Evolutionary conservation across 129 eudicot species (phyloP).

Genomic region (Tanacetum coccineum): DNA sequence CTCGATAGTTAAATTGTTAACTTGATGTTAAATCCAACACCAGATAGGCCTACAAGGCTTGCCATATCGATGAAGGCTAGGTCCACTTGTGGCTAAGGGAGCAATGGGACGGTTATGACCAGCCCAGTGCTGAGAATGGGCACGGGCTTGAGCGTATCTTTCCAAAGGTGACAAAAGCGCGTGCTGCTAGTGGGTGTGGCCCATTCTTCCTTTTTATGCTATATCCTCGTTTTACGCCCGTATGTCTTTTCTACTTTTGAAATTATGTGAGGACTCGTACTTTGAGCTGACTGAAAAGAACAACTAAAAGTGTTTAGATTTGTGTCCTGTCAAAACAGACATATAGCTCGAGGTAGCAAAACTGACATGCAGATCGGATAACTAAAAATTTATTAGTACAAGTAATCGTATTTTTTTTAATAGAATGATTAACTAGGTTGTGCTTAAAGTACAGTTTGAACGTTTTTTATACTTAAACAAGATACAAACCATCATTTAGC

Average conservation of each 20-base stretch:
- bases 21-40: too few species aligned
- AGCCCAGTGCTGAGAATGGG: too few species aligned
- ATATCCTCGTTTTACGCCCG: slow-evolving; percentile 71
- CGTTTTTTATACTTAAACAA: too few species aligned
- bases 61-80: slow-evolving; percentile 59
- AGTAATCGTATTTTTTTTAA: too few species aligned
- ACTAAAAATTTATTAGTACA: too few species aligned
- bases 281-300: slow-evolving; percentile 56
- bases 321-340: too few species aligned
- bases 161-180: slow-evolving; percentile 65
- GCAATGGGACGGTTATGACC: slow-evolving; percentile 47
- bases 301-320: not conserved
- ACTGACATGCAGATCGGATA: too few species aligned
- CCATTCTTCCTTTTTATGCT: slow-evolving; percentile 73
- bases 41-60: slow-evolving; percentile 71
- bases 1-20: too few species aligned
- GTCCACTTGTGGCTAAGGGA: slow-evolving; percentile 43
- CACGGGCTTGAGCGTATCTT: slow-evolving; percentile 59
- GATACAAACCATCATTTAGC: too few species aligned
- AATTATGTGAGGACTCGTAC: slow-evolving; percentile 76
- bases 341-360: too few species aligned
- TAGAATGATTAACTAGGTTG: too few species aligned
- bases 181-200: slow-evolving; percentile 72
- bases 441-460: too few species aligned
- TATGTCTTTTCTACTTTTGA: slow-evolving; percentile 84